Evolutionary conservation across 129 eudicot genomes (phyloP).

Genomic region (Centella asiatica): DNA sequence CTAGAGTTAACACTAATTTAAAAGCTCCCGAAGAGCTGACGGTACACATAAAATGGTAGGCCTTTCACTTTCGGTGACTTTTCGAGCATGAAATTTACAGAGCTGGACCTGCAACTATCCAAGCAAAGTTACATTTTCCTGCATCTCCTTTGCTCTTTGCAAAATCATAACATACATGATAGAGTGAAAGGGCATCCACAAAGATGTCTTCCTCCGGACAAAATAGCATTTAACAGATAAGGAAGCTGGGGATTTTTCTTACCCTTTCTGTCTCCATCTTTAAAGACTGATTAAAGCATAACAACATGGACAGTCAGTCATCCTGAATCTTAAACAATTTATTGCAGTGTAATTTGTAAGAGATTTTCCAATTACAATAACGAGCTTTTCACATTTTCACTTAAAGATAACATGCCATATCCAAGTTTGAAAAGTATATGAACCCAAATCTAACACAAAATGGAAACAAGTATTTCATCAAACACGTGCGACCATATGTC

Average conservation of each 20-base stretch:
- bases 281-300: constrained; percentile 45
- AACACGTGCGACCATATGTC: no score
- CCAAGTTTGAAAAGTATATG: no score
- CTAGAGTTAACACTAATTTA: no score
- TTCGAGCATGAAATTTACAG: constrained; percentile 22
- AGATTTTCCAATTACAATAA: no score
- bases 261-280: constrained; percentile 44
- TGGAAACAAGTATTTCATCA: no score
- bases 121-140: constrained; percentile 54
- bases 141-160: constrained; percentile 26
- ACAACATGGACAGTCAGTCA: not conserved
- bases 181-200: constrained; percentile 53
- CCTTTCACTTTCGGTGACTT: constrained; percentile 20
- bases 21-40: constrained; percentile 28
- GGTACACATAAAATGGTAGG: constrained; percentile 18
- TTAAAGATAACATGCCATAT: no score
- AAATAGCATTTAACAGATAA: constrained; percentile 54
- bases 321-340: not conserved
- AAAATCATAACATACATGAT: constrained; percentile 44
- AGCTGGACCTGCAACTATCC: constrained; percentile 90
- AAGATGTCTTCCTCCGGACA: constrained; percentile 33
- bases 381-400: no score
- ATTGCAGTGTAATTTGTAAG: no score
- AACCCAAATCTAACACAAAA: no score
- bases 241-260: constrained; percentile 25